Evolutionary conservation across 148 eudicot species (phyloP).

Genomic region (Fagopyrum homotropicum): DNA sequence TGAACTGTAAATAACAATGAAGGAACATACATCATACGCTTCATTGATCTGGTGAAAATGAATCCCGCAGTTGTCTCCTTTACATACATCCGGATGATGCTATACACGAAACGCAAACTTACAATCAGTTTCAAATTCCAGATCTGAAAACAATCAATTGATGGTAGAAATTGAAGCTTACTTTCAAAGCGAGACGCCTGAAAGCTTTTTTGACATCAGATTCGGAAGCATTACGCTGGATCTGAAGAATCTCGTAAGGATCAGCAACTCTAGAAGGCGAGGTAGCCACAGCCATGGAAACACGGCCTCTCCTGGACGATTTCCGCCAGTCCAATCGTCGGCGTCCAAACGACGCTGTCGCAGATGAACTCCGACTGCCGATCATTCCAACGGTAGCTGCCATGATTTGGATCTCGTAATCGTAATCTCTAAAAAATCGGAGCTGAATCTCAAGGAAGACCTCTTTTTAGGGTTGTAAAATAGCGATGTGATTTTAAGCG

Average conservation of each 20-base stretch:
- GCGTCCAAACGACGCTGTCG: conserved; percentile 16
- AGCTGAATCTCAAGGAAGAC: background rate
- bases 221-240: conserved; percentile 63
- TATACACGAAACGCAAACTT: conserved; percentile 22
- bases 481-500: background rate
- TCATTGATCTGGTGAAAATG: conserved; percentile 72
- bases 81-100: conserved; percentile 97
- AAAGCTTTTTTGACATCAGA: conserved; percentile 83
- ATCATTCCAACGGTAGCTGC: conserved; percentile 28
- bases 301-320: conserved; percentile 4
- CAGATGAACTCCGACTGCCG: conserved; percentile 25
- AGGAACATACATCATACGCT: conserved; percentile 69
- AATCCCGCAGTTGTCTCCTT: conserved; percentile 50
- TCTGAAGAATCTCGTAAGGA: conserved; percentile 64
- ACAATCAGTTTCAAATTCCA: background rate
- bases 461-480: background rate
- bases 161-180: conserved; percentile 7
- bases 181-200: conserved; percentile 81
- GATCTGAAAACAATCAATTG: background rate
- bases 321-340: conserved; percentile 14
- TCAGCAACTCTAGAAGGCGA: conserved; percentile 31
- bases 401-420: conserved; percentile 18
- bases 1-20: background rate
- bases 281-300: conserved; percentile 11
- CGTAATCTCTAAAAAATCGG: background rate